A percentile compares a stretch with the other conserved stretches of the same genome.
Evolutionary conservation across 2,329 filamentous ascomycete genomes (phyloP).

Genomic region (Cordyceps cateniannulata): DNA sequence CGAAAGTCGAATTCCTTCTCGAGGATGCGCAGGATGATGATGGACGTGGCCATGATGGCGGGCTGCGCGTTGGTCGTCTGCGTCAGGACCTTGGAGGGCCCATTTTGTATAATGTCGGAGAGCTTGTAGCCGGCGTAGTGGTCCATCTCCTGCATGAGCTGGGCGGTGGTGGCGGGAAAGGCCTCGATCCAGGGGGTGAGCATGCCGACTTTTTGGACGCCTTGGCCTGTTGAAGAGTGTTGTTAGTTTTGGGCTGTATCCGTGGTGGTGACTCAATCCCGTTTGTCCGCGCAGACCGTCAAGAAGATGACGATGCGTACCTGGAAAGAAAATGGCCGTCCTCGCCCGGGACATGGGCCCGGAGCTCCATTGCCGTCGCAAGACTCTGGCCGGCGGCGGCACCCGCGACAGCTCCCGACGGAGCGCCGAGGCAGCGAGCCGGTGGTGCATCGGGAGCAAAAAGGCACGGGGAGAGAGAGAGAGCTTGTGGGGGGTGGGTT

Average conservation of each 20-base stretch:
- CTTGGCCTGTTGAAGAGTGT: conserved; percentile 57
- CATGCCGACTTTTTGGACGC: conserved; percentile 87
- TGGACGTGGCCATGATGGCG: conserved; percentile 90
- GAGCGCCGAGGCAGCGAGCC: conserved; percentile 24
- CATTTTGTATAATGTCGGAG: conserved; percentile 70
- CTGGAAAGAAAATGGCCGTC: conserved; percentile 57
- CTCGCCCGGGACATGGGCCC: conserved; percentile 32
- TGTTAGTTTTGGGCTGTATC: background rate
- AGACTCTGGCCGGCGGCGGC: conserved; percentile 5
- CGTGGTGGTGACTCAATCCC: background rate
- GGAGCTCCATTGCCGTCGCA: conserved; percentile 24
- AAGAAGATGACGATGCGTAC: conserved; percentile 24
- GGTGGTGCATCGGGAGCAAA: conserved; percentile 11
- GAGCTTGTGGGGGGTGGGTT: background rate
- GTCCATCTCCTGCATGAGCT: conserved; percentile 84
- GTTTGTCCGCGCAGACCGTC: background rate
- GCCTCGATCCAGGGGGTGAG: conserved; percentile 76
- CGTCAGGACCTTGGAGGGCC: conserved; percentile 70
- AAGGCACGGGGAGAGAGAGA: background rate
- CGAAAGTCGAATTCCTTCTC: conserved; percentile 80
- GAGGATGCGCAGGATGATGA: conserved; percentile 81
- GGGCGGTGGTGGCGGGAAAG: conserved; percentile 70
- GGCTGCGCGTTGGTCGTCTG: conserved; percentile 85
- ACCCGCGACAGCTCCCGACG: conserved; percentile 20
- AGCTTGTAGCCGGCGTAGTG: conserved; percentile 66